Evolutionary conservation across 148 eudicot genomes (phyloP).

Genomic region (Arbutus unedo): DNA sequence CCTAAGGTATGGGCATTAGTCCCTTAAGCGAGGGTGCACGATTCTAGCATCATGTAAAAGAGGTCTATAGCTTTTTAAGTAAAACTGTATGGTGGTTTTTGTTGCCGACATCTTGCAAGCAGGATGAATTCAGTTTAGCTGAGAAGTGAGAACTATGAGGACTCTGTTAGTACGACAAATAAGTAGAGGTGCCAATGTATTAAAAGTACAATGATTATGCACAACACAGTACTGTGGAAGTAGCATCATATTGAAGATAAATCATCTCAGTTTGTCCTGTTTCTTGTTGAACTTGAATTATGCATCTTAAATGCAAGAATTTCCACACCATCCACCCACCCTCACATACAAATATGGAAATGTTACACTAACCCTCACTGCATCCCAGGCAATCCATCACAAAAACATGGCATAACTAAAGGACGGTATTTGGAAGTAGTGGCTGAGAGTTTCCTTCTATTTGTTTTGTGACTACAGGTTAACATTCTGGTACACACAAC

Average conservation of each 20-base stretch:
- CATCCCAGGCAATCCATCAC: not conserved
- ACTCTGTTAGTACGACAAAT: not conserved
- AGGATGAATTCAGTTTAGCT: not conserved
- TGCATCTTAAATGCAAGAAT: not conserved
- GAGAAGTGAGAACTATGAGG: not conserved
- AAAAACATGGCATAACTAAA: not conserved
- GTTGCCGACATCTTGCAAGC: too few species aligned
- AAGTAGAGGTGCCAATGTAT: not conserved
- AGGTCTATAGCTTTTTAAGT: too few species aligned
- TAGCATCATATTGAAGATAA: not conserved
- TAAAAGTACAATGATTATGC: too few species aligned
- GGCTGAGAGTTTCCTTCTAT: not conserved
- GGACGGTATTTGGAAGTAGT: not conserved
- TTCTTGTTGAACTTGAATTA: not conserved
- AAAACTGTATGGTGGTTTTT: too few species aligned
- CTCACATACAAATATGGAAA: not conserved
- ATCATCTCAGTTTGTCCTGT: not conserved
- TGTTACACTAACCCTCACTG: not conserved
- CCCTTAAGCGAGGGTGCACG: not conserved
- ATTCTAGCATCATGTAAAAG: too few species aligned
- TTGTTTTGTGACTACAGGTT: conserved; percentile 47
- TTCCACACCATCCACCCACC: too few species aligned
- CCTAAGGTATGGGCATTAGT: too few species aligned
- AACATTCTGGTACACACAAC: conserved; percentile 70
- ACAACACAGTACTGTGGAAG: not conserved